phyloP scores from a whole-genome alignment of 2,329 filamentous ascomycete genomes.

The Bipolaris oryzae region DNA sequence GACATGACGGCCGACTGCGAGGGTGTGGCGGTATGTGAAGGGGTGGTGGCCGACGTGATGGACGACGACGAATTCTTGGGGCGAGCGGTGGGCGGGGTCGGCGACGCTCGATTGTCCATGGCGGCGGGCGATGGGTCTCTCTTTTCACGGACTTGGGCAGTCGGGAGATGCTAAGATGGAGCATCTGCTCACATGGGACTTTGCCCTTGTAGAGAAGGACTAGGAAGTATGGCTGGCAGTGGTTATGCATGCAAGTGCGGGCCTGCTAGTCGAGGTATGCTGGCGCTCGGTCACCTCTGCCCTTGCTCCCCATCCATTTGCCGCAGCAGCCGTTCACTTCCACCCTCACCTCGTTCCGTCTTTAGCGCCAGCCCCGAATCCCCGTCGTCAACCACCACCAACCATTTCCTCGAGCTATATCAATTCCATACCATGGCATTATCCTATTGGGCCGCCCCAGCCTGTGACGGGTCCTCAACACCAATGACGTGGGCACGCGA shows the following conservation, averaged over 20 bases:
- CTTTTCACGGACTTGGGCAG: conserved; percentile 21
- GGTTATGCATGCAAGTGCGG: conserved; percentile 18
- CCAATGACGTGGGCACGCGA: conserved; percentile 19
- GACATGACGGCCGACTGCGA: conserved; percentile 34
- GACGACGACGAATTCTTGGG: conserved; percentile 37
- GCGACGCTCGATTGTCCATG: conserved; percentile 42
- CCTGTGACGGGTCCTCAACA: conserved; percentile 1
- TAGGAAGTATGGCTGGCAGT: conserved; percentile 16
- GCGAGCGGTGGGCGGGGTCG: conserved; percentile 41
- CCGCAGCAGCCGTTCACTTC: conserved; percentile 18
- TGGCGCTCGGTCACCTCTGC: conserved; percentile 15
- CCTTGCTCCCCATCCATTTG: conserved; percentile 20
- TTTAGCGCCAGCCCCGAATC: conserved; percentile 10
- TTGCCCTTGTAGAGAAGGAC: conserved; percentile 21
- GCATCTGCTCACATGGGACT: conserved; percentile 29
- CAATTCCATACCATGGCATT: conserved; percentile 9
- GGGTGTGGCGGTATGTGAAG: conserved; percentile 29
- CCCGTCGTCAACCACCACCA: conserved; percentile 9
- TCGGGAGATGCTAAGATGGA: conserved; percentile 14
- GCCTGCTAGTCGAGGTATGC: conserved; percentile 14
- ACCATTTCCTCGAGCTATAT: conserved; percentile 8
- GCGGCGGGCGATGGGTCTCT: conserved; percentile 19
- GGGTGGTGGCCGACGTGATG: conserved; percentile 35
- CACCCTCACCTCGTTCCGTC: conserved; percentile 5
- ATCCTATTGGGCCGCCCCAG: conserved; percentile 1